Evolutionary conservation across 2,329 filamentous ascomycete genomes (phyloP), one percentile per base, ranked within the genome.

Genomic region (Diplodia intermedia): DNA sequence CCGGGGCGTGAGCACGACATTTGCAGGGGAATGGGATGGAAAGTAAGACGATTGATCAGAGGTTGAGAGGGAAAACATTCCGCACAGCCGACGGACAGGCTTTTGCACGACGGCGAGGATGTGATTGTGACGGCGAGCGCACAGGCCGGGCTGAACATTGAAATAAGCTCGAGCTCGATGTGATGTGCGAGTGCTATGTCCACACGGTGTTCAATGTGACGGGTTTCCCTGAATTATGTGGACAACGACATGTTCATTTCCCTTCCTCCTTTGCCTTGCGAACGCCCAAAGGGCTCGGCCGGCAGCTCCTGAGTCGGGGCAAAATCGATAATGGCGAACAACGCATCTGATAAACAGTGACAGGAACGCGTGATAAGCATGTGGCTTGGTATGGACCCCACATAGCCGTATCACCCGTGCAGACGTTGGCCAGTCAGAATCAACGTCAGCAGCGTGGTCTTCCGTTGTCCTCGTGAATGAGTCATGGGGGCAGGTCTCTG

Each of bases 311-410:
- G 56, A 61, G 11, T 61, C 38, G 38, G 11, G 8, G 7, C 14
- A 31, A 5, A 47, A 11, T 49, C 20, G n/a, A 31, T n/a, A 47
- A 23, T 18, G 23, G 38, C 14, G 56, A 31, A 61, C 38, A 47
- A n/a, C 38, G 38, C 56, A 61, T n/a, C 26, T n/a, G 56, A 61
- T 36, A 61, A 31, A 49, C 38, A 33, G 38, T 61, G 36, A 47
- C 56, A 61, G 40, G 57, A 50, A 50, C 57, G 43, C n/a, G 40
- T 62, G 57, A 62, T 50, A 62, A 62, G 57, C 57, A 62, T 47
- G 57, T 62, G 57, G 57, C 57, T 62, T 50, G 57, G 29, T 18
- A 50, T 33, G 43, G 57, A 62, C 57, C 57, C 57, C 57, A 62
- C 57, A 49, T 20, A 23, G 43, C 43, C 43, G 57, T 62, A 43